Percentiles rank a stretch among this genome's conserved stretches.
Conservation (phyloP, 2,329 filamentous ascomycete species). For the Xylaria polymorpha region DNA sequence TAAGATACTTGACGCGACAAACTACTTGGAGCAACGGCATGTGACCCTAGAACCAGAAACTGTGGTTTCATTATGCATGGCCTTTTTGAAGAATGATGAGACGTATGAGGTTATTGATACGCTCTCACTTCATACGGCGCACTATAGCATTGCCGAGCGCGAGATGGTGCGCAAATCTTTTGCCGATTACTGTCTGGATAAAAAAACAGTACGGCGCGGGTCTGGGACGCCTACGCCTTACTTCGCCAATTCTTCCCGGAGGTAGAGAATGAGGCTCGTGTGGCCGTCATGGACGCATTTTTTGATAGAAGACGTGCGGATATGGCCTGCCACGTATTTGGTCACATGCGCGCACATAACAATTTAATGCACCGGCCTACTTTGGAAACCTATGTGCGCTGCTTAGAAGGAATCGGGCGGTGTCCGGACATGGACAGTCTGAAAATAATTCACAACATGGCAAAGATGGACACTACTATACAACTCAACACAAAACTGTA, state of each 20-base stretch:
- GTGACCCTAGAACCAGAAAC: slow-evolving; percentile 79
- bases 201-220: slow-evolving; percentile 69
- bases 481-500: slow-evolving; percentile 79
- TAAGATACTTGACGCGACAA: slow-evolving; percentile 77
- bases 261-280: slow-evolving; percentile 72
- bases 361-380: slow-evolving; percentile 73
- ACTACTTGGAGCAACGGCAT: slow-evolving; percentile 76
- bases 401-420: slow-evolving; percentile 79
- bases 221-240: slow-evolving; percentile 75
- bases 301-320: slow-evolving; percentile 82
- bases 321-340: slow-evolving; percentile 87
- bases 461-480: slow-evolving; percentile 89
- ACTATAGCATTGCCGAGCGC: slow-evolving; percentile 77
- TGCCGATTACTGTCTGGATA: slow-evolving; percentile 74
- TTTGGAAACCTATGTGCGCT: slow-evolving; percentile 79
- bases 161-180: slow-evolving; percentile 73
- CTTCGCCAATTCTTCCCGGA: slow-evolving; percentile 73
- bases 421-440: slow-evolving; percentile 72
- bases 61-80: slow-evolving; percentile 75
- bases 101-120: slow-evolving; percentile 83
- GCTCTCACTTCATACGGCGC: slow-evolving; percentile 78
- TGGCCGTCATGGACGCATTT: slow-evolving; percentile 82
- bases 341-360: slow-evolving; percentile 88
- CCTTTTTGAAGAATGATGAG: slow-evolving; percentile 81
- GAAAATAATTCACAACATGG: slow-evolving; percentile 86